phyloP scores from a whole-genome alignment of 768 basidiomycete species.

The Leccinum obscurum region DNA sequence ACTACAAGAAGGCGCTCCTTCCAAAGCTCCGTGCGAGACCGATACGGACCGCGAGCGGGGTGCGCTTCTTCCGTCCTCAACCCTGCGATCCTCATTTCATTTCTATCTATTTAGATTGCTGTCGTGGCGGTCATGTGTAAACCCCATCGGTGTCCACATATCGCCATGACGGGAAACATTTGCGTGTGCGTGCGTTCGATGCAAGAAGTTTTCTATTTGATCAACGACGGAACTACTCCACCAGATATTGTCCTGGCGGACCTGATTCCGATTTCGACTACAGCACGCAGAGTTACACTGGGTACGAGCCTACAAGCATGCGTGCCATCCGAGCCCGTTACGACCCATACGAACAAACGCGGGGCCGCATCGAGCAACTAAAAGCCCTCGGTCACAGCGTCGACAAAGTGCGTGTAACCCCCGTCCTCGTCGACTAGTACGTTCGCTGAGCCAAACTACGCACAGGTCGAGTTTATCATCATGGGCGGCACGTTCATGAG shows the following conservation, averaged over 20 bases:
- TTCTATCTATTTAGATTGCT: conserved; percentile 63
- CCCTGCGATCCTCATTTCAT: not conserved
- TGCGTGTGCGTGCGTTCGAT: conserved; percentile 71
- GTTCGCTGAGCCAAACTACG: not conserved
- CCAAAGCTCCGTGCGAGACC: conserved; percentile 92
- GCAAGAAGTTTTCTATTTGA: not conserved
- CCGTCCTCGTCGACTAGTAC: not conserved
- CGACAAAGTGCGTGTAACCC: conserved; percentile 71
- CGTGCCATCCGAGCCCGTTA: conserved; percentile 95
- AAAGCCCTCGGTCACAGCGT: conserved; percentile 96
- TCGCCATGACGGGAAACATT: conserved; percentile 99
- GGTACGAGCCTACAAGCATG: conserved; percentile 98
- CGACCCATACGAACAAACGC: conserved; percentile 97
- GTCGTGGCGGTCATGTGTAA: conserved; percentile 99
- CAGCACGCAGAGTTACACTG: conserved; percentile 95
- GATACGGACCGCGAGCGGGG: conserved; percentile 95
- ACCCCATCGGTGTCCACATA: conserved; percentile 98
- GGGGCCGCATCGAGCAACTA: conserved; percentile 93
- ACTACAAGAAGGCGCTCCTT: conserved; percentile 88
- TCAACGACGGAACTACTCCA: not conserved
- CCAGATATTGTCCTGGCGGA: conserved; percentile 95
- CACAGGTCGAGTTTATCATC: conserved; percentile 83
- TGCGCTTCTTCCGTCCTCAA: conserved; percentile 37
- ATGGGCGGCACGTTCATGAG: conserved; percentile 99
- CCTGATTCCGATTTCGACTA: conserved; percentile 99